Evolutionary conservation across 2,329 filamentous ascomycete species (phyloP), one percentile per base, ranked within the genome.

Genomic region (Colletotrichum destructivum): DNA sequence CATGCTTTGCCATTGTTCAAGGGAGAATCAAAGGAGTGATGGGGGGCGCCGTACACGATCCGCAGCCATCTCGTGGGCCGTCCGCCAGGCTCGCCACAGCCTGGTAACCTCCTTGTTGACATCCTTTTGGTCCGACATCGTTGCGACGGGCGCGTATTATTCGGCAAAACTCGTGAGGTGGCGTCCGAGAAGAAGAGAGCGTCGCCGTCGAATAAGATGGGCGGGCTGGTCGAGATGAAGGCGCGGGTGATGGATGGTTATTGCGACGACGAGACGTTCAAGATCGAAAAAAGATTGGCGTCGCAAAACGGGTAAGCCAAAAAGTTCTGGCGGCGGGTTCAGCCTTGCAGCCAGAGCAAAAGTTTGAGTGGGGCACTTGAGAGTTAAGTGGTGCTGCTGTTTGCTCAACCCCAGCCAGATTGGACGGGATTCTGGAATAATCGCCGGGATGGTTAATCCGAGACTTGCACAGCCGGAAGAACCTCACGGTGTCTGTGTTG

Each of bases 31-130:
- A 42, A 40, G 5, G 40, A 18, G 56, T 11, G 18, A 49, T 49
- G n/a, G 26, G 12, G 61, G 46, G 46, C 18, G 54, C 78, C 93
- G 78, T 89, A 98, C 95, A 82, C 96, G 87, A 82, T 98, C 96
- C 73, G 89, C 88, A 77, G 96, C 92, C 96, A 99, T 97, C 88
- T 99, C 94, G 83, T 97, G 94, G 60, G 95, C 91, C 11, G 96
- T 99, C 83, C 91, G 91, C 90, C 94, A 97, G 77, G 95, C 94
- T 82, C 96, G 93, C 96, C 96, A 99, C 76, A 98, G 90, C 80
- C 93, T 91, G 78, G 88, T 85, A 60, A 88, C 82, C 82, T 86
- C 84, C 80, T 88, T 87, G 75, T 86, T 87, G 74, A 84, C 84
- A 55, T 86, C 82, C 68, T 86, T 86, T 64, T 85, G 83, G 80